Conservation (phyloP, 2,329 filamentous ascomycete genomes). For the Trichoderma lentiforme region DNA sequence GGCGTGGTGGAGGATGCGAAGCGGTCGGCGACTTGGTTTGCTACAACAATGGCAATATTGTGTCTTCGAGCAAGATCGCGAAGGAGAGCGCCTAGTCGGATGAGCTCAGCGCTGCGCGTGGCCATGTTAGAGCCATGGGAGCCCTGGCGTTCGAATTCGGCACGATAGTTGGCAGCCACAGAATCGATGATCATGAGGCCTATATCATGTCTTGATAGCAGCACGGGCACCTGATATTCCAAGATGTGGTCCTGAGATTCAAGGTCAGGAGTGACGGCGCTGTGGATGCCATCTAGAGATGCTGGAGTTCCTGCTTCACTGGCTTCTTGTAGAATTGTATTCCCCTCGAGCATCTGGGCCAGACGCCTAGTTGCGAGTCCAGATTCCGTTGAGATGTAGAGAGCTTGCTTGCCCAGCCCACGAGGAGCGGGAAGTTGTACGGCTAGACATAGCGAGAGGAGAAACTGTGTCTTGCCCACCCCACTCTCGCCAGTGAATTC, state of each 20-base stretch:
- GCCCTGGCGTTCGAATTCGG: slow-evolving; percentile 70
- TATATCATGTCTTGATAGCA: slow-evolving; percentile 70
- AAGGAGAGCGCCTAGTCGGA: slow-evolving; percentile 71
- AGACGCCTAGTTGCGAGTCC: slow-evolving; percentile 79
- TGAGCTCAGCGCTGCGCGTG: slow-evolving; percentile 71
- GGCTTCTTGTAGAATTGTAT: slow-evolving; percentile 55
- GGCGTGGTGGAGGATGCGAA: slow-evolving; percentile 46
- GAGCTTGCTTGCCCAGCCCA: slow-evolving; percentile 68
- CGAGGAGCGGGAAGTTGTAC: slow-evolving; percentile 74
- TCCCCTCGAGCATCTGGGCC: slow-evolving; percentile 67
- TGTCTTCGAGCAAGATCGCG: slow-evolving; percentile 71
- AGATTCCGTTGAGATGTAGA: slow-evolving; percentile 94
- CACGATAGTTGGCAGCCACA: slow-evolving; percentile 91
- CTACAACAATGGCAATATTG: slow-evolving; percentile 80
- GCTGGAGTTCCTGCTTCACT: slow-evolving; percentile 37
- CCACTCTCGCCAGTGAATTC: slow-evolving; percentile 93
- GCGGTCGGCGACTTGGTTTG: slow-evolving; percentile 92
- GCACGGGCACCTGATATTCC: slow-evolving; percentile 85
- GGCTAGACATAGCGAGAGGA: slow-evolving; percentile 78
- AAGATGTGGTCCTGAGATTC: slow-evolving; percentile 96
- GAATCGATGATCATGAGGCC: slow-evolving; percentile 87
- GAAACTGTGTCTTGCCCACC: slow-evolving; percentile 90
- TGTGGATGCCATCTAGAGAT: slow-evolving; percentile 72
- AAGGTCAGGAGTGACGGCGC: slow-evolving; percentile 80
- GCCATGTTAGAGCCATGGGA: slow-evolving; percentile 60